Conservation (phyloP, 192 early-diverging fungal genomes). For the Coemansia sp. region DNA sequence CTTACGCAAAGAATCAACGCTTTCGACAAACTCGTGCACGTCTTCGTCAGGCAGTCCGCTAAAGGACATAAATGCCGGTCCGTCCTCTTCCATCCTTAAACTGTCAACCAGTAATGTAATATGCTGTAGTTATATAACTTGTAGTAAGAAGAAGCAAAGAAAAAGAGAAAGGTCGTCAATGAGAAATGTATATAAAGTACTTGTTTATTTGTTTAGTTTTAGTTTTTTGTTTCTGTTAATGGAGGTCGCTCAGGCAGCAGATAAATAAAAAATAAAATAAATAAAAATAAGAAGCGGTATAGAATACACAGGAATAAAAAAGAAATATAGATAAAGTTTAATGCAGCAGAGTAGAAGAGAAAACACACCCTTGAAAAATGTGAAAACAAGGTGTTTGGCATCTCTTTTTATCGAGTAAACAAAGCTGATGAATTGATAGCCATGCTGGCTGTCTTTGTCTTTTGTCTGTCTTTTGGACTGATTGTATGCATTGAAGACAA, state of each 20-base stretch:
- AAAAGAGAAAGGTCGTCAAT: neutral
- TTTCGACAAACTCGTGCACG: constrained; percentile 46
- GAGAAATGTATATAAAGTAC: neutral
- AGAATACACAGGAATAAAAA: neutral
- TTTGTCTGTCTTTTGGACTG: neutral
- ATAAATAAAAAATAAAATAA: too few relatives aligned
- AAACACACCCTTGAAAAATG: neutral
- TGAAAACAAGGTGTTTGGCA: neutral
- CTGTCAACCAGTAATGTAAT: neutral
- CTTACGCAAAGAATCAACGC: constrained; percentile 49
- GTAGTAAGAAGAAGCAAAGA: neutral
- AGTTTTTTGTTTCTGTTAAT: too few relatives aligned
- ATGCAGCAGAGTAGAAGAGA: neutral
- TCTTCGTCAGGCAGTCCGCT: constrained; percentile 48
- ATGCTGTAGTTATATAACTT: neutral
- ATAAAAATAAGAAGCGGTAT: neutral
- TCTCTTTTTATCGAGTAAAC: neutral
- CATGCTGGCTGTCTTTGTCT: neutral
- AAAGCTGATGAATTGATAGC: neutral
- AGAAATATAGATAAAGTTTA: neutral
- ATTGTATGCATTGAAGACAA: too few relatives aligned
- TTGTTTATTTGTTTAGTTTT: too few relatives aligned
- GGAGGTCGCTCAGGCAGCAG: too few relatives aligned
- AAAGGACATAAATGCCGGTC: constrained; percentile 53
- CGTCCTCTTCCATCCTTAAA: constrained; percentile 42